A percentile compares a stretch with the other conserved stretches of the same genome.
phyloP scores from a whole-genome alignment of 2,329 filamentous ascomycete species.

The Exophiala lecanii-corni region DNA sequence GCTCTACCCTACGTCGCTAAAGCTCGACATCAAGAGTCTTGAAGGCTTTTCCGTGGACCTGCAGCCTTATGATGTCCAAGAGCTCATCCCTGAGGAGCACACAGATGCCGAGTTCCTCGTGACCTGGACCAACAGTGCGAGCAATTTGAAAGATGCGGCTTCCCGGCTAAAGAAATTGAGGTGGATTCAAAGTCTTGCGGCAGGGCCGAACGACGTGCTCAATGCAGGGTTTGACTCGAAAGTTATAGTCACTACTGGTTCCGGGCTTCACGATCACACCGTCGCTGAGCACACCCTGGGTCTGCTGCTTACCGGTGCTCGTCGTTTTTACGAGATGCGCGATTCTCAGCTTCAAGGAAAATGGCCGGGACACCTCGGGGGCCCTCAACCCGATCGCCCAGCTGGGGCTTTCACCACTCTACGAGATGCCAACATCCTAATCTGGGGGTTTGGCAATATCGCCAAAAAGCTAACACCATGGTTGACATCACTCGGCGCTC shows the following conservation, averaged over 20 bases:
- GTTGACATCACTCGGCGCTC: conserved; percentile 52
- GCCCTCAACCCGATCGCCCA: conserved; percentile 45
- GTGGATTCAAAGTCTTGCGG: conserved; percentile 65
- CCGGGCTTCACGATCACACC: conserved; percentile 59
- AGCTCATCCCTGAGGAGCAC: conserved; percentile 53
- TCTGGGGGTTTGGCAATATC: conserved; percentile 66
- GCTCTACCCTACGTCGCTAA: conserved; percentile 61
- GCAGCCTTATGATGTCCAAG: conserved; percentile 57
- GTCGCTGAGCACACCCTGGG: conserved; percentile 62
- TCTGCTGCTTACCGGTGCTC: conserved; percentile 32
- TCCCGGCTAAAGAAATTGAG: conserved; percentile 52
- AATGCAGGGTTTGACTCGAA: conserved; percentile 55
- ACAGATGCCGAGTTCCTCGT: conserved; percentile 58
- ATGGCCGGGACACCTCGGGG: conserved; percentile 60
- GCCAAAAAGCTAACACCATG: conserved; percentile 56
- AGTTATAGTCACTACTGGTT: conserved; percentile 56
- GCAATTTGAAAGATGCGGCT: conserved; percentile 57
- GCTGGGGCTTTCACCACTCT: conserved; percentile 56
- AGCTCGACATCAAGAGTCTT: conserved; percentile 51
- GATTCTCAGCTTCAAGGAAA: conserved; percentile 54
- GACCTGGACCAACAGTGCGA: conserved; percentile 57
- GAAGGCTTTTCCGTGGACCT: conserved; percentile 56
- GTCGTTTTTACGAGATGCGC: conserved; percentile 37
- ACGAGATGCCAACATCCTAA: conserved; percentile 52
- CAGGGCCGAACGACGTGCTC: conserved; percentile 62